Conservation (phyloP, 371 early-diverging fungal species). For the Mucor racemosus region DNA sequence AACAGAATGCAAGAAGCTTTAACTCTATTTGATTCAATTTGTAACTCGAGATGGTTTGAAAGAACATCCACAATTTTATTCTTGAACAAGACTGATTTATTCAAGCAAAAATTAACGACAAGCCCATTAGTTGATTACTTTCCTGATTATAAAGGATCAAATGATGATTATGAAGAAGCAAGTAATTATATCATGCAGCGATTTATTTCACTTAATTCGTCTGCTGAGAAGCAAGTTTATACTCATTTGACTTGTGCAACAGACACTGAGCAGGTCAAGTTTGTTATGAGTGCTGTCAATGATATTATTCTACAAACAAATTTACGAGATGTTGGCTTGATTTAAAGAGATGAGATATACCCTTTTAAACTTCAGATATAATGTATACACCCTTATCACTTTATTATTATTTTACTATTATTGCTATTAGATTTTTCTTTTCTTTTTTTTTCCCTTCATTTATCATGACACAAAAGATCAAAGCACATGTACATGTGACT, state of each 20-base stretch:
- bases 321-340: conserved; percentile 58
- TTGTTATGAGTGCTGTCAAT: conserved; percentile 69
- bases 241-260: too few species aligned
- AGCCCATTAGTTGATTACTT: conserved; percentile 84
- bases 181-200: conserved; percentile 52
- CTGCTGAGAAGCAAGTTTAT: conserved; percentile 74
- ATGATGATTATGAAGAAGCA: conserved; percentile 27
- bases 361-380: background rate
- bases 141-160: conserved; percentile 69
- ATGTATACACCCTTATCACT: too few species aligned
- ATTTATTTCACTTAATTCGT: conserved; percentile 75
- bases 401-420: too few species aligned
- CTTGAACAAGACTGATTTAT: conserved; percentile 97
- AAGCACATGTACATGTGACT: too few species aligned
- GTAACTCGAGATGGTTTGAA: conserved; percentile 95
- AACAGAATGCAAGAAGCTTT: conserved; percentile 97
- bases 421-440: too few species aligned
- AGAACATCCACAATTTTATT: conserved; percentile 95
- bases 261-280: conserved; percentile 73
- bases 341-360: conserved; percentile 34
- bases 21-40: conserved; percentile 95
- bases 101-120: conserved; percentile 84
- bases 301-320: conserved; percentile 68
- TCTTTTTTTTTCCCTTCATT: too few species aligned
- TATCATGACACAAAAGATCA: too few species aligned